phyloP scores from a whole-genome alignment of 441 rosid genomes.

The Cnidoscolus chayamansa region DNA sequence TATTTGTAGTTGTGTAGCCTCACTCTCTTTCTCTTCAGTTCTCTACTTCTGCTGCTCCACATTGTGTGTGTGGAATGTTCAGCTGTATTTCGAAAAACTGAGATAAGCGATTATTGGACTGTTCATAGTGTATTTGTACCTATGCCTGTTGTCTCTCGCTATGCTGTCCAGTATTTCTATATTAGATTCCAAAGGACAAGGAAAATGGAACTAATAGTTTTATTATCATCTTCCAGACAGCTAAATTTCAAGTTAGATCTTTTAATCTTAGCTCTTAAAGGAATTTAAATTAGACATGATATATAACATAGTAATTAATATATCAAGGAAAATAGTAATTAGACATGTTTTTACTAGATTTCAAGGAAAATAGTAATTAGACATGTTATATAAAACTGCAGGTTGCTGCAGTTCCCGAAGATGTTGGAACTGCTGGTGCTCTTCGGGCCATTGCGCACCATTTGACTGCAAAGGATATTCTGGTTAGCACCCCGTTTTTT shows the following conservation, averaged over 20 bases:
- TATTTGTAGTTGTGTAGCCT: not conserved
- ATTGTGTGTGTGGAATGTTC: not conserved
- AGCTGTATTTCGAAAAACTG: not conserved
- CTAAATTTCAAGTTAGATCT: not conserved
- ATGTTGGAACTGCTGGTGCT: slow-evolving; percentile 95
- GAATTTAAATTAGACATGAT: too few species aligned
- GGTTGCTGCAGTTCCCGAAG: slow-evolving; percentile 94
- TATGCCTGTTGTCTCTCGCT: not conserved
- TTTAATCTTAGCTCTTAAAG: not conserved
- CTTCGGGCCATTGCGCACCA: slow-evolving; percentile 82
- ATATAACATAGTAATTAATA: too few species aligned
- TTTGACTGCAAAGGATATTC: slow-evolving; percentile 82
- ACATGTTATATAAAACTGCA: slow-evolving; percentile 29
- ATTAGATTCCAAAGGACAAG: not conserved
- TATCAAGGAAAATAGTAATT: too few species aligned
- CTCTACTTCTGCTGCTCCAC: not conserved
- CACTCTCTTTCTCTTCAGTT: not conserved
- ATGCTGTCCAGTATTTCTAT: not conserved
- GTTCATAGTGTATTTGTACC: not conserved
- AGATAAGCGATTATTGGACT: not conserved
- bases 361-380: not conserved
- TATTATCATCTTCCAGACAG: not conserved
- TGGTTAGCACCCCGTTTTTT: slow-evolving; percentile 46
- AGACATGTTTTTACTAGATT: too few species aligned
- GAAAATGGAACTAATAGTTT: not conserved